phyloP scores from a whole-genome alignment of 1,284 basidiomycete genomes.

The Hortiboletus rubellus region DNA sequence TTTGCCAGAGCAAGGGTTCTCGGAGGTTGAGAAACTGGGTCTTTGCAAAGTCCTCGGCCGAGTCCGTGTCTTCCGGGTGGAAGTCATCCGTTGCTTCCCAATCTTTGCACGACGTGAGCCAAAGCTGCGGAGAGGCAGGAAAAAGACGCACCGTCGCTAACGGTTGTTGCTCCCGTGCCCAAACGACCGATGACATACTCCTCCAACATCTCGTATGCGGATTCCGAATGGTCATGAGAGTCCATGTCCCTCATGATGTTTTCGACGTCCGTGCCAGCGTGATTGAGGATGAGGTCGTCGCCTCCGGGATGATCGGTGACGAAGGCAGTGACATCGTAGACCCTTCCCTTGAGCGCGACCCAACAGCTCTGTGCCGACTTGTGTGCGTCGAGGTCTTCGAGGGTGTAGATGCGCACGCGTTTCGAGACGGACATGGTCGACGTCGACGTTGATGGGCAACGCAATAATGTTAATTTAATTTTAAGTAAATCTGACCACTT shows the following conservation, averaged over 20 bases:
- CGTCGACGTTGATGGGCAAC: background rate
- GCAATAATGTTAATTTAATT: background rate
- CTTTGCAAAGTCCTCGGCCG: conserved; percentile 76
- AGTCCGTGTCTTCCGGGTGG: conserved; percentile 85
- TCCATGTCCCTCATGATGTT: conserved; percentile 78
- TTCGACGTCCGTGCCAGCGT: conserved; percentile 85
- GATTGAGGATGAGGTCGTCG: conserved; percentile 77
- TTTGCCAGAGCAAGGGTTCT: conserved; percentile 82
- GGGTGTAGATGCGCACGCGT: conserved; percentile 68
- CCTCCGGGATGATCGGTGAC: conserved; percentile 84
- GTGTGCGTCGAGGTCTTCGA: conserved; percentile 69
- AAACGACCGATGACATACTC: conserved; percentile 84
- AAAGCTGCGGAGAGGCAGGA: background rate
- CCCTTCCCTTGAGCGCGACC: conserved; percentile 70
- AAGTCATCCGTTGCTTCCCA: conserved; percentile 90
- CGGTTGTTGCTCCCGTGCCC: conserved; percentile 72
- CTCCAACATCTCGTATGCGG: conserved; percentile 90
- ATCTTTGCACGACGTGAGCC: conserved; percentile 45
- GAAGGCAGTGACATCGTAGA: conserved; percentile 79
- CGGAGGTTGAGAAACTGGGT: conserved; percentile 93
- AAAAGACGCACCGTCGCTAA: conserved; percentile 68
- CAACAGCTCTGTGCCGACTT: conserved; percentile 63
- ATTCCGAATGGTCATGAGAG: conserved; percentile 93
- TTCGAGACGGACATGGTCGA: conserved; percentile 51
- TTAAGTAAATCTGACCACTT: conserved; percentile 18